phyloP scores from a whole-genome alignment of 371 early-diverging fungal genomes.

The Apophysomyces trapeziformis region DNA sequence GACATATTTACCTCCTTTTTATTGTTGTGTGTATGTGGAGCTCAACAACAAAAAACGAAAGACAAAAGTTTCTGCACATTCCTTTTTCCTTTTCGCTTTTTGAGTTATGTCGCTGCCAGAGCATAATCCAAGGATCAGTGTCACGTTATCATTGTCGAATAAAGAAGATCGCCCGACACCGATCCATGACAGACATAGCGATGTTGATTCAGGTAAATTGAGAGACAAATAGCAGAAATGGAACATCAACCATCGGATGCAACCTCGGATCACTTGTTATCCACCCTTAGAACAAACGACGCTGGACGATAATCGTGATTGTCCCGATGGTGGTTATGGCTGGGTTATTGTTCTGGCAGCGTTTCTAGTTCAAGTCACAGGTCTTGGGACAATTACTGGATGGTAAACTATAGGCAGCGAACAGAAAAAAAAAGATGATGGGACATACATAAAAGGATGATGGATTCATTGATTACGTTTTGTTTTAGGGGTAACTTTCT shows the following conservation, averaged over 20 bases:
- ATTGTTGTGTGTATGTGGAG: background rate
- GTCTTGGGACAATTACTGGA: conserved; percentile 48
- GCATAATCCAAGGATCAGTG: conserved; percentile 8
- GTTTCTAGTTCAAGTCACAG: conserved; percentile 58
- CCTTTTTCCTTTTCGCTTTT: conserved; percentile 1
- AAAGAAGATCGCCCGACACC: conserved; percentile 3
- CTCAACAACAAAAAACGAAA: too few species aligned
- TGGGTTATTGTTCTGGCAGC: conserved; percentile 63
- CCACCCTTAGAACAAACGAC: background rate
- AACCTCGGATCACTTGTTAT: background rate
- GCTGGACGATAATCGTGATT: background rate
- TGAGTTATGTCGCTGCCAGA: conserved; percentile 6
- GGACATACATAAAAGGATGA: too few species aligned
- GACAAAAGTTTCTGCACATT: background rate
- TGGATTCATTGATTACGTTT: background rate
- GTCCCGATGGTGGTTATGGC: conserved; percentile 53
- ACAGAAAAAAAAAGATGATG: background rate
- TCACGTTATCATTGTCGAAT: conserved; percentile 6
- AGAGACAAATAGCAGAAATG: background rate
- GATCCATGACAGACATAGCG: background rate
- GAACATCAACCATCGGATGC: background rate
- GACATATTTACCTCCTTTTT: conserved; percentile 6
- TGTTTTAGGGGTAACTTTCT: background rate
- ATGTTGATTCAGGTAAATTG: conserved; percentile 1
- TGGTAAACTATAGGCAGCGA: conserved; percentile 27